Base-by-base conservation (phyloP, 163 green algal species). In the Scenedesmus sp. region DNA sequence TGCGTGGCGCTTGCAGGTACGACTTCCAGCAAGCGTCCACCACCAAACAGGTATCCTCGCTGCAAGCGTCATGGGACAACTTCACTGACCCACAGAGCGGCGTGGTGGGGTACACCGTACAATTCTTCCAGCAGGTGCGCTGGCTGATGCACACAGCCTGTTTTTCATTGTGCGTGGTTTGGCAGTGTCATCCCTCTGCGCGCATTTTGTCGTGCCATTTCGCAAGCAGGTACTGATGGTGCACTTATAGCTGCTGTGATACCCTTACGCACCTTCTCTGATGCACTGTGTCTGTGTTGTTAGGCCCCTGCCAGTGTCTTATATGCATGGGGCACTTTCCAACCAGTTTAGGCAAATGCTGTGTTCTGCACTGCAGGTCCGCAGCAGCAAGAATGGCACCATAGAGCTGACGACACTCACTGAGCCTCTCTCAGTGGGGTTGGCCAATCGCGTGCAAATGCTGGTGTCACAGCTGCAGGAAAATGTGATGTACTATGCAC, bases 61-160 rank as follows among this genome's bases (percentile, higher is more conserved):
- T 92, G 40, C 61, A 79, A 30, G 83, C 89, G 3, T 90, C 83
- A 26, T 92, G 89, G 89, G 83, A 90, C 59, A 78, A 89, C 30
- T 92, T 89, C 49, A 87, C 43, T 3, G 89, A 92, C 76, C 37
- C 72, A 33, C 40, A 90, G 37, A 90, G 81, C 33, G 83, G 83
- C 0, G 59, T 92, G 22, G 30, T 24, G 30, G 83, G 51, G 3
- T 92, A 92, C 68, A 53, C 33, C 16, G 89, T 90, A 30, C 89
- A 92, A 42, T 92, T 92, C 49, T 89, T 73, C 24, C 81, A 86
- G 33, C 68, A 86, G 89, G 61, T 82, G 49, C 33, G 73, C 35
- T 7, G 2, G 73, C 37, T n/a, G 37, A 9, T 30, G 73, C 35
- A 3, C n/a, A 15, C 73, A 42, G 73, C 37, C 3, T 46, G 73